A percentile compares a stretch with the other conserved stretches of the same genome.
Evolutionary conservation across 169 alveolate genomes (phyloP).

Genomic region (Eimeria praecox): DNA sequence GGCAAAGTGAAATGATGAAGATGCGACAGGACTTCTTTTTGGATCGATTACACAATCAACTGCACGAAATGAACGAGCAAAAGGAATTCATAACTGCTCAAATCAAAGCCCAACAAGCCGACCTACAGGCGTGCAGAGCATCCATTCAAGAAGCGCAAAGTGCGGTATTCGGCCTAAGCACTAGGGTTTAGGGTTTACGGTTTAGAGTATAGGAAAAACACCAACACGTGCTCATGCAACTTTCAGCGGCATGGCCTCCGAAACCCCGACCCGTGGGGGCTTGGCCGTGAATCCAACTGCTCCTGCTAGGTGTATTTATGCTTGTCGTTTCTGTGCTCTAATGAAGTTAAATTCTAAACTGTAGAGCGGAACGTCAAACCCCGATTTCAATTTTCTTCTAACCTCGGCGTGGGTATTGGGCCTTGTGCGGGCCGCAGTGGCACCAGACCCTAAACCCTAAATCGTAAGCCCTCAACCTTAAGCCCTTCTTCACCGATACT

Average conservation of each 20-base stretch:
- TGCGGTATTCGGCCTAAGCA: neutral
- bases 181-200: neutral
- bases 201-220: neutral
- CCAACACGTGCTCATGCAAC: too few species aligned
- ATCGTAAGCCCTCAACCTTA: neutral
- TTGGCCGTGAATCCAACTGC: neutral
- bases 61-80: slow-evolving; percentile 90
- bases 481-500: too few species aligned
- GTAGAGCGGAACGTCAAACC: neutral
- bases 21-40: slow-evolving; percentile 92
- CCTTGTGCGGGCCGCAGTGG: neutral
- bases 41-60: slow-evolving; percentile 92
- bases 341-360: neutral
- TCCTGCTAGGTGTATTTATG: neutral
- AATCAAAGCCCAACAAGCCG: slow-evolving; percentile 90
- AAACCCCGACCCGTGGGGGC: too few species aligned
- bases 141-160: slow-evolving; percentile 91
- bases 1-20: slow-evolving; percentile 89
- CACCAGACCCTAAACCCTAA: neutral
- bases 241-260: too few species aligned
- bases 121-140: slow-evolving; percentile 91
- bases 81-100: slow-evolving; percentile 91
- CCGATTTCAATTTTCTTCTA: neutral
- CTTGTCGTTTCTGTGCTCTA: neutral
- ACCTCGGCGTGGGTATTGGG: neutral